phyloP scores from a whole-genome alignment of 306 rosid genomes.

The Trifolium fragiferum region DNA sequence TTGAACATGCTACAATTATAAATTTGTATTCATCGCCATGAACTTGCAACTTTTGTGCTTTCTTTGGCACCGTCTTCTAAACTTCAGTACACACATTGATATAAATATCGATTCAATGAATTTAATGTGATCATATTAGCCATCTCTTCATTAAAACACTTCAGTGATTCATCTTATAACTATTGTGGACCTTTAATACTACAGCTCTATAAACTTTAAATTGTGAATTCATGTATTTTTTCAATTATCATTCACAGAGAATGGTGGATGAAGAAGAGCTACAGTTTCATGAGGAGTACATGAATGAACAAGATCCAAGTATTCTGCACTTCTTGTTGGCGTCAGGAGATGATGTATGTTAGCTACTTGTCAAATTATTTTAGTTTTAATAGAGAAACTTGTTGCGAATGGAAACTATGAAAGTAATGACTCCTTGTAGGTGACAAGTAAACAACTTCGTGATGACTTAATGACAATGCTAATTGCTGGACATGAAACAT shows the following conservation, averaged over 20 bases:
- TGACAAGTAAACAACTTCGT: constrained; percentile 97
- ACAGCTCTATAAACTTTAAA: constrained; percentile 38
- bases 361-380: constrained; percentile 32
- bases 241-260: constrained; percentile 64
- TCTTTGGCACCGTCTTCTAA: constrained; percentile 10
- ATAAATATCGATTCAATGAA: not conserved
- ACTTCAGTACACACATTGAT: not conserved
- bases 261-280: constrained; percentile 98
- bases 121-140: constrained; percentile 16
- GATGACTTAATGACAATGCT: constrained; percentile 99
- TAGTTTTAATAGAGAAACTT: constrained; percentile 29
- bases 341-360: constrained; percentile 89
- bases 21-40: not conserved
- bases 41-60: constrained; percentile 2
- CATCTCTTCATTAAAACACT: constrained; percentile 22
- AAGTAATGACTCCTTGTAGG: constrained; percentile 56
- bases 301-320: constrained; percentile 97
- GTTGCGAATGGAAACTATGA: constrained; percentile 28
- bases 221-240: constrained; percentile 20
- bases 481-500: constrained; percentile 98
- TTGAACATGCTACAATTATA: not conserved
- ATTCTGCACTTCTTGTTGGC: constrained; percentile 97
- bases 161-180: constrained; percentile 16
- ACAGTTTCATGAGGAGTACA: constrained; percentile 93
- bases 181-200: constrained; percentile 4